Conservation (phyloP, 768 basidiomycete genomes). For the Boletellus sp. region DNA sequence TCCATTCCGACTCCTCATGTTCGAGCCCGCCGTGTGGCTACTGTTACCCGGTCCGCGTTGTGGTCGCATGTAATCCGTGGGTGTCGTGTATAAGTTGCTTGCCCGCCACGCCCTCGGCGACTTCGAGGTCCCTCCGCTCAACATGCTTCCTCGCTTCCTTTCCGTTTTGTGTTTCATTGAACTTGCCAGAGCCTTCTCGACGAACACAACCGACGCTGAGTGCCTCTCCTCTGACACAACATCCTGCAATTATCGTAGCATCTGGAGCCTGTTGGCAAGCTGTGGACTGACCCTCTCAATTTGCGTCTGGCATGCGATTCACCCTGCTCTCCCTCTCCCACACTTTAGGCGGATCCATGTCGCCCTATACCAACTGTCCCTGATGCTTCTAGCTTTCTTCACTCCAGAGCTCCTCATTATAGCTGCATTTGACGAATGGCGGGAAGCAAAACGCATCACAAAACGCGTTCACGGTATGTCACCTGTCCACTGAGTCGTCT, state of each 20-base stretch:
- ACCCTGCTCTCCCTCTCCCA: background rate
- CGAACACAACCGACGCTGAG: background rate
- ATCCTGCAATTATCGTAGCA: background rate
- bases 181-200: background rate
- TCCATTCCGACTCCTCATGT: background rate
- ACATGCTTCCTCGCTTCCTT: background rate
- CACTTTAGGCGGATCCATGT: background rate
- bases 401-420: background rate
- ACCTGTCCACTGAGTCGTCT: background rate
- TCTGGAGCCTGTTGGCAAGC: background rate
- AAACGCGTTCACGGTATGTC: background rate
- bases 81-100: background rate
- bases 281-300: background rate
- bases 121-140: background rate
- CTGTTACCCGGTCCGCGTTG: background rate
- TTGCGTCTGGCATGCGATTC: background rate
- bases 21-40: background rate
- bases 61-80: background rate
- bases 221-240: background rate
- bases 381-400: background rate
- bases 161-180: background rate
- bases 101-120: background rate
- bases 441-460: background rate
- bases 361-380: background rate
- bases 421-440: background rate